A percentile compares a stretch with the other conserved stretches of the same genome.
Conservation (phyloP, 1,284 basidiomycete genomes). For the Malassezia slooffiae region DNA sequence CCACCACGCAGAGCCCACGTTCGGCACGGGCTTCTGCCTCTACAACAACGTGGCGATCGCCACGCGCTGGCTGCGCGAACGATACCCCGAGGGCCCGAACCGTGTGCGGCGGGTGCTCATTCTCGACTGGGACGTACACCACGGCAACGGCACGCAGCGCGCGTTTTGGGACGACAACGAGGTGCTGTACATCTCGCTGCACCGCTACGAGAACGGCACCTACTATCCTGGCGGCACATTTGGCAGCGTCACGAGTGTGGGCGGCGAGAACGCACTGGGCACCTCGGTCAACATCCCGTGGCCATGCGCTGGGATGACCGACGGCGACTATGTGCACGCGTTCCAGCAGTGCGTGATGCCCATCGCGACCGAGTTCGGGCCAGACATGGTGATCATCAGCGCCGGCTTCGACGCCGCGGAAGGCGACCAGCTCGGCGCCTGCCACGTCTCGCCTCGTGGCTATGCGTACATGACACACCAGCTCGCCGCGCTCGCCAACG, state of each 20-base stretch:
- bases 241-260: slow-evolving; percentile 72
- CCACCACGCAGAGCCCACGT: slow-evolving; percentile 94
- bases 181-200: slow-evolving; percentile 90
- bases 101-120: slow-evolving; percentile 62
- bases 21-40: slow-evolving; percentile 98
- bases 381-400: slow-evolving; percentile 92
- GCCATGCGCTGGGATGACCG: slow-evolving; percentile 75
- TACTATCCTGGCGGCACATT: slow-evolving; percentile 90
- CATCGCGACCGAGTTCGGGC: slow-evolving; percentile 87
- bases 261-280: slow-evolving; percentile 59
- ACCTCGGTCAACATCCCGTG: slow-evolving; percentile 94
- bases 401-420: slow-evolving; percentile 94
- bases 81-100: slow-evolving; percentile 60
- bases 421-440: slow-evolving; percentile 82
- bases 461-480: slow-evolving; percentile 99
- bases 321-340: slow-evolving; percentile 91
- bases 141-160: slow-evolving; percentile 93
- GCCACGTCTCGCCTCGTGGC: slow-evolving; percentile 78
- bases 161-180: slow-evolving; percentile 83
- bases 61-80: slow-evolving; percentile 48
- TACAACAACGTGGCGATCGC: slow-evolving; percentile 98
- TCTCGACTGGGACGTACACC: slow-evolving; percentile 97
- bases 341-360: slow-evolving; percentile 95
- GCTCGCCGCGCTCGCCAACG: slow-evolving; percentile 76
- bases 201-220: slow-evolving; percentile 68